Conservation (phyloP, 495 filamentous ascomycete species). For the Penicillium samsonianum region DNA sequence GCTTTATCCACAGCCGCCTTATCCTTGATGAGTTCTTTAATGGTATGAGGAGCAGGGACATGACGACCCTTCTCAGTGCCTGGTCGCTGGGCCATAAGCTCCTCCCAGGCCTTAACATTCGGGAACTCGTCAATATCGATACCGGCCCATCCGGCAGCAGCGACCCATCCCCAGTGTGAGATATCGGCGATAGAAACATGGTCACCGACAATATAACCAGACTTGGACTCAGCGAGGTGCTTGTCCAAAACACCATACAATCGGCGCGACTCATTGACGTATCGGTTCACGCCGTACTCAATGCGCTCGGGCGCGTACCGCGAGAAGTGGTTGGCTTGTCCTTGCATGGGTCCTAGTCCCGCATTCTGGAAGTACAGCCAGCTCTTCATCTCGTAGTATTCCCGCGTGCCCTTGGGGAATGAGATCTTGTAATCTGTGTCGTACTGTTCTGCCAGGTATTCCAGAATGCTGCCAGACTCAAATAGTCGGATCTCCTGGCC, state of each 20-base stretch:
- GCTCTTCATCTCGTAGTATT: slow-evolving; percentile 76
- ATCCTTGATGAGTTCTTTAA: slow-evolving; percentile 58
- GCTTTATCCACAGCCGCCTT: slow-evolving; percentile 56
- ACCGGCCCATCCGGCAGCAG: slow-evolving; percentile 65
- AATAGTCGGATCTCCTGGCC: slow-evolving; percentile 76
- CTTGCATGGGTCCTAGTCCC: slow-evolving; percentile 91
- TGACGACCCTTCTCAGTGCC: slow-evolving; percentile 77
- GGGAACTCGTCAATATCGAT: slow-evolving; percentile 79
- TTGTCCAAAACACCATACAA: slow-evolving; percentile 78
- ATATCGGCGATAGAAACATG: slow-evolving; percentile 84
- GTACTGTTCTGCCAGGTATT: slow-evolving; percentile 80
- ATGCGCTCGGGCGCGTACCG: slow-evolving; percentile 88
- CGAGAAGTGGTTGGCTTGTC: slow-evolving; percentile 86
- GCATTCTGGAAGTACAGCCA: slow-evolving; percentile 78
- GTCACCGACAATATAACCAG: slow-evolving; percentile 77
- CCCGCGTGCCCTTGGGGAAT: slow-evolving; percentile 70
- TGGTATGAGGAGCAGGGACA: slow-evolving; percentile 69
- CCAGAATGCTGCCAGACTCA: slow-evolving; percentile 82
- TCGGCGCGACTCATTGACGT: slow-evolving; percentile 76
- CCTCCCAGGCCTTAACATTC: slow-evolving; percentile 71
- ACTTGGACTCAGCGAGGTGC: slow-evolving; percentile 63
- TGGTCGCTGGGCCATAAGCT: slow-evolving; percentile 62
- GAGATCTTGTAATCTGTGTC: slow-evolving; percentile 83
- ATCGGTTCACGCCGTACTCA: slow-evolving; percentile 81
- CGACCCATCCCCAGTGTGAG: slow-evolving; percentile 76